Evolutionary conservation across 2,329 filamentous ascomycete species (phyloP), one percentile per base, ranked within the genome.

Genomic region (Aspergillus clavatus): DNA sequence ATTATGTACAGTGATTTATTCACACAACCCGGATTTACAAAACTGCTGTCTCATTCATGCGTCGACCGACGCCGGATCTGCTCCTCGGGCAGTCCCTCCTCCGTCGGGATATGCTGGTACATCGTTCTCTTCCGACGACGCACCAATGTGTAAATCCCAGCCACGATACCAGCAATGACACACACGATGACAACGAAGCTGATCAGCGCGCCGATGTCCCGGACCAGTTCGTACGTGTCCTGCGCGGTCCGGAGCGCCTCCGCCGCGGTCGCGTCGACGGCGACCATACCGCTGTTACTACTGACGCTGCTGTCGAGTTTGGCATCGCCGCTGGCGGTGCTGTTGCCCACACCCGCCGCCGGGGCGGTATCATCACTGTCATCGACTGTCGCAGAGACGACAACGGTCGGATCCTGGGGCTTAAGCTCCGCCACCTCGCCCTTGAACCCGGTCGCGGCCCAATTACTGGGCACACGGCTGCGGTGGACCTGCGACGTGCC

Each of bases 401-500:
- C 12, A 7, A n/a, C 35, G 28, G 24, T n/a, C 2, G 49, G 49
- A 18, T 52, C 41, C 5, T 31, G 24, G 10, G 47, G 43, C 14
- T 10, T 38, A 11, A 46, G 43, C 3, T 23, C 23, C 2, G 22
- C 23, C 3, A 29, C 23, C 3, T 45, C 22, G 5, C 40, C 49
- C 1, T 27, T 41, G 27, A 54, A 54, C 1, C 49, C 49, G 23
- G 42, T 39, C 5, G 46, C 14, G 18, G n/a, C 19, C 53, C 53
- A 58, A 28, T 50, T 26, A n/a, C 44, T 43, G 8, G 56, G 54
- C 1, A 46, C 21, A 5, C 29, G 23, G 4, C 46, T 53, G 7
- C 47, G 42, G 10, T 50, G 38, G 2, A 57, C 41, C 7, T 12
- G 39, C 12, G 56, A 56, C 7, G 19, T 47, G 5, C 59, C 58